Base-by-base conservation (phyloP, 768 basidiomycete genomes). In the Suillus weaverae region DNA sequence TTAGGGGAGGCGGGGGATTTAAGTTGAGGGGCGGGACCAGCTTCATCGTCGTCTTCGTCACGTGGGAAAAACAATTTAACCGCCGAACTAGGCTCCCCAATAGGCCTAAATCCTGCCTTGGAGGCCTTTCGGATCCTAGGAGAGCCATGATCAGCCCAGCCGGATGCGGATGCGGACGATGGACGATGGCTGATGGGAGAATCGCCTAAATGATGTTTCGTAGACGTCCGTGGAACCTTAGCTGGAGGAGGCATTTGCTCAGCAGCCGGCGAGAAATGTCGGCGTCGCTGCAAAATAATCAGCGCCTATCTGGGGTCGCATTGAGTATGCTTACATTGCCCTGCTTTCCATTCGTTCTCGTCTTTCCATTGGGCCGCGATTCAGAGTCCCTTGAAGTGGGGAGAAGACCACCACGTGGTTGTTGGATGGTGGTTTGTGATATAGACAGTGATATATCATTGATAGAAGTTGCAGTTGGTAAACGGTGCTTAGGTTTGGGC, bases 61-160 rank as follows among this genome's bases (percentile, higher is more conserved):
- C 84, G 86, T 26, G 93, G 92, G 72, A 95, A 95, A 77, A 95
- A 95, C 70, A 82, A 84, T 73, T 89, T 90, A 55, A 95, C 79
- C 1, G 84, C 77, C 20, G 88, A 84, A 39, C 70, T 79, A 62
- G 77, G 64, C 67, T 84, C 81, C 7, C 81, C 84, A 32, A 92
- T 89, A 5, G 91, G 89, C 70, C 85, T 90, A 76, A 91, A 90
- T 14, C 88, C 86, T 2, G 81, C 72, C 63, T 80, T 78, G 72
- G 80, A 87, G 56, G 68, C 9, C 10, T 59, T 51, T 53, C 61
- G 73, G 7, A 65, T 33, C n/a, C 63, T 59, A n/a, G 68, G 67
- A 50, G 69, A 71, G 26, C 63, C 69, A 57, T 60, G 20, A 10
- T 72, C 70, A 43, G 44, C 65, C 62, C 73, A 71, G 26, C 54